Base-by-base conservation (phyloP, 2,329 filamentous ascomycete genomes). In the Laburnicola sp. region DNA sequence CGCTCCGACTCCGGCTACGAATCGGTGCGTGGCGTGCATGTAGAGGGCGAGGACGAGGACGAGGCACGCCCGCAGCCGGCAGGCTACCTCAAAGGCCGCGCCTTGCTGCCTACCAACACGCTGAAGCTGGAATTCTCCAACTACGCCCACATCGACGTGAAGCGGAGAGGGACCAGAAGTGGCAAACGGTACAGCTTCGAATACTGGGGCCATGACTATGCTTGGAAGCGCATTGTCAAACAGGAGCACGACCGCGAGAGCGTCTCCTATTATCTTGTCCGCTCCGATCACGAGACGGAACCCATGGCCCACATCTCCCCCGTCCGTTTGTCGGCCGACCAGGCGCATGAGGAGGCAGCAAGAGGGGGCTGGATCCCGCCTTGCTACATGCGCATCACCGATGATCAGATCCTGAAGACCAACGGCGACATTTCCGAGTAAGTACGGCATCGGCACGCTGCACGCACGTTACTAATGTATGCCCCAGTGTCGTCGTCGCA, bases 51-150 rank as follows among this genome's bases (percentile, higher is more conserved):
- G 39, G 58, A 25, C 44, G 60, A 74, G 45, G 57, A 68, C 44
- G 60, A 63, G 23, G 55, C 63, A 53, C 62, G 66, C 27, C 66
- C 68, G 27, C 69, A 66, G 52, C 65, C 69, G 4, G 62, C 67
- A 27, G 68, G 67, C 50, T 68, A 72, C 36, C 58, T 61, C 52
- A 68, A 77, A 62, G 61, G 72, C 75, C 69, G 70, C 44, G 67
- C 70, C 6, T 57, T 73, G 53, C 66, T 74, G 38, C 83, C 89
- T 16, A 89, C 86, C 51, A 91, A 96, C 71, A 87, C 82, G 31
- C 88, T 93, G 70, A 89, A 91, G 74, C 82, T 99, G 30, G 93
- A 97, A 70, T 99, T 97, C 71, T 95, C 91, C 59, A 99, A 97
- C 76, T 99, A 99, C 70, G 93, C 93, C 2, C 91, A 94, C 63